phyloP scores from a whole-genome alignment of 768 basidiomycete species.

The Xanthoconium purpureum region DNA sequence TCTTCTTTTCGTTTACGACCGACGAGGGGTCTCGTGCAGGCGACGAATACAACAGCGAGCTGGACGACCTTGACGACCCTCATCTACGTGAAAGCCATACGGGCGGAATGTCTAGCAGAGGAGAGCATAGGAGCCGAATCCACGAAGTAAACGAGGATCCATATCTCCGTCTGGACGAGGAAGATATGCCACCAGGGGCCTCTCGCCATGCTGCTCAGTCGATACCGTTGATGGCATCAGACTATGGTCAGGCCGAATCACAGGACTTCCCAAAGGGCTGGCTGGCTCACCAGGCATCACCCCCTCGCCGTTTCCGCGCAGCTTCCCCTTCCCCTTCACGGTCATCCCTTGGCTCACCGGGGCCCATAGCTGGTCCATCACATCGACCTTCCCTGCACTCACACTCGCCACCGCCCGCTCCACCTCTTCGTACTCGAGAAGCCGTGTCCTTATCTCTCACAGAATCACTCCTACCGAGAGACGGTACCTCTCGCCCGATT shows the following conservation, averaged over 20 bases:
- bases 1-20: slow-evolving; percentile 87
- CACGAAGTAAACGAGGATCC: slow-evolving; percentile 62
- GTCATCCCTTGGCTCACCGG: slow-evolving; percentile 30
- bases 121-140: slow-evolving; percentile 26
- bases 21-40: slow-evolving; percentile 60
- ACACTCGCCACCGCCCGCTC: slow-evolving; percentile 37
- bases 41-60: slow-evolving; percentile 45
- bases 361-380: slow-evolving; percentile 38
- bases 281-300: slow-evolving; percentile 75
- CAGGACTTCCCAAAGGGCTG: slow-evolving; percentile 52
- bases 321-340: slow-evolving; percentile 39
- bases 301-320: slow-evolving; percentile 44
- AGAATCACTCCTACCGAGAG: slow-evolving; percentile 74
- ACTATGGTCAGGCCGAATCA: slow-evolving; percentile 35
- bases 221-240: slow-evolving; percentile 36
- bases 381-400: slow-evolving; percentile 33
- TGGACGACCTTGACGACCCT: slow-evolving; percentile 77
- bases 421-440: slow-evolving; percentile 42
- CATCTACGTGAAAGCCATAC: slow-evolving; percentile 47
- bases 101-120: slow-evolving; percentile 34
- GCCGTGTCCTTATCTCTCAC: slow-evolving; percentile 68
- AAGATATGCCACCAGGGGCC: slow-evolving; percentile 46
- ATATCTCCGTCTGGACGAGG: slow-evolving; percentile 72
- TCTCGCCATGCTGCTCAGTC: slow-evolving; percentile 37
- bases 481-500: slow-evolving; percentile 58